These are phyloP conservation scores for Candida succiphila DNA, from an alignment of 805 yeast genomes.

Conservation along the genomic window DNA sequence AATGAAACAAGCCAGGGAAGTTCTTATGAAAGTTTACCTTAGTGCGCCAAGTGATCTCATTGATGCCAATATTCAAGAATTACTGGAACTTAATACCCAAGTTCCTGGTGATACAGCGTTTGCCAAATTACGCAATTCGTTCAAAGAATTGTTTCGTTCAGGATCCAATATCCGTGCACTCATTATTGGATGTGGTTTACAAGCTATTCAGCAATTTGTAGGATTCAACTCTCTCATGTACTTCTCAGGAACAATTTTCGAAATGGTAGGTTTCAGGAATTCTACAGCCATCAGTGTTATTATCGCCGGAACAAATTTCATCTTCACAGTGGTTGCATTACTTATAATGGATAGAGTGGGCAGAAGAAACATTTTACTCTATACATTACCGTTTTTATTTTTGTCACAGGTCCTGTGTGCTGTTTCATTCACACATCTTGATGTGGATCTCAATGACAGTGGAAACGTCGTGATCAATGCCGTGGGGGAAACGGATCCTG, in stretches of 20 bases:
- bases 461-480: slow-evolving; percentile 4
- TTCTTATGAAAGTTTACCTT: slow-evolving; percentile 28
- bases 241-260: slow-evolving; percentile 44
- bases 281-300: slow-evolving; percentile 45
- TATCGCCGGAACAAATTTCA: slow-evolving; percentile 46
- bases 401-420: slow-evolving; percentile 38
- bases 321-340: slow-evolving; percentile 39
- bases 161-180: slow-evolving; percentile 42
- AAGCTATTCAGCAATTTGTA: slow-evolving; percentile 47
- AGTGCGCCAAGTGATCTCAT: slow-evolving; percentile 27
- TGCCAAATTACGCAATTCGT: slow-evolving; percentile 22
- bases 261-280: slow-evolving; percentile 41
- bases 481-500: background rate
- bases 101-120: slow-evolving; percentile 16
- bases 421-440: slow-evolving; percentile 36
- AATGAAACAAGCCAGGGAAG: slow-evolving; percentile 27
- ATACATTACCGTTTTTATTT: slow-evolving; percentile 37
- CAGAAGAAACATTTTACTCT: slow-evolving; percentile 35
- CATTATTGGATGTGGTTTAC: slow-evolving; percentile 45
- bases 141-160: slow-evolving; percentile 29
- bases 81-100: slow-evolving; percentile 20
- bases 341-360: slow-evolving; percentile 41
- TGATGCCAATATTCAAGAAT: slow-evolving; percentile 32
- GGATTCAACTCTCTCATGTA: slow-evolving; percentile 52
- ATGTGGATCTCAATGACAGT: slow-evolving; percentile 20